phyloP scores from a whole-genome alignment of 371 early-diverging fungal species.

The Apophysomyces ossiformis region DNA sequence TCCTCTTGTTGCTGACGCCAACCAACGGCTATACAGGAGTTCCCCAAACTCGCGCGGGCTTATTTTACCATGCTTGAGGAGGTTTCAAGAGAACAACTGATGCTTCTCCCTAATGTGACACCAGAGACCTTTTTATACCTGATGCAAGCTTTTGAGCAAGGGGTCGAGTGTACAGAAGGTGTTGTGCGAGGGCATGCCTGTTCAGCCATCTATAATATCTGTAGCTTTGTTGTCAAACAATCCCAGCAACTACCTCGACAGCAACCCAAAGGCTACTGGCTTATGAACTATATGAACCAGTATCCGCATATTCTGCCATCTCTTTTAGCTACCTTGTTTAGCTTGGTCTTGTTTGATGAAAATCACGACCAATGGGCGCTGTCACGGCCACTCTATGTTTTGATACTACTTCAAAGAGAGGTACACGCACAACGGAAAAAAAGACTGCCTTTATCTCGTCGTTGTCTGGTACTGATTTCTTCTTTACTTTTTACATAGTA shows the following conservation, averaged over 20 bases:
- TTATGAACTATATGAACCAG: conserved; percentile 53
- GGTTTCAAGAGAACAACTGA: conserved; percentile 66
- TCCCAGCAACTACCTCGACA: conserved; percentile 18
- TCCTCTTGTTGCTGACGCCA: background rate
- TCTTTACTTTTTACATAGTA: conserved; percentile 40
- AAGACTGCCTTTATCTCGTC: background rate
- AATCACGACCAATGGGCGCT: conserved; percentile 81
- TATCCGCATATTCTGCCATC: conserved; percentile 59
- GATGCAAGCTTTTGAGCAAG: conserved; percentile 58
- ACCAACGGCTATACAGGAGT: conserved; percentile 40
- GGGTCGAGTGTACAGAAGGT: conserved; percentile 49
- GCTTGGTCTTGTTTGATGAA: conserved; percentile 78
- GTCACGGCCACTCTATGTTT: conserved; percentile 77
- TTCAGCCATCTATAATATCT: conserved; percentile 70
- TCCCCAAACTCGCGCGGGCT: conserved; percentile 62
- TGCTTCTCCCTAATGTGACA: conserved; percentile 53
- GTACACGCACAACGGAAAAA: conserved; percentile 36
- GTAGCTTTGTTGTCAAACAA: conserved; percentile 60
- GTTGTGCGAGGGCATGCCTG: conserved; percentile 68
- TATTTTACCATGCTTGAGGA: conserved; percentile 65
- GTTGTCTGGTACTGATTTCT: background rate
- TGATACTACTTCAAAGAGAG: conserved; percentile 75
- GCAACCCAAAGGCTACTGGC: conserved; percentile 30
- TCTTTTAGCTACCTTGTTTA: conserved; percentile 66
- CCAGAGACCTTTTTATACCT: conserved; percentile 56